These are phyloP conservation scores for Sporothrix humicola DNA, from an alignment of 2,329 filamentous ascomycete species.

Conservation along the genomic window DNA sequence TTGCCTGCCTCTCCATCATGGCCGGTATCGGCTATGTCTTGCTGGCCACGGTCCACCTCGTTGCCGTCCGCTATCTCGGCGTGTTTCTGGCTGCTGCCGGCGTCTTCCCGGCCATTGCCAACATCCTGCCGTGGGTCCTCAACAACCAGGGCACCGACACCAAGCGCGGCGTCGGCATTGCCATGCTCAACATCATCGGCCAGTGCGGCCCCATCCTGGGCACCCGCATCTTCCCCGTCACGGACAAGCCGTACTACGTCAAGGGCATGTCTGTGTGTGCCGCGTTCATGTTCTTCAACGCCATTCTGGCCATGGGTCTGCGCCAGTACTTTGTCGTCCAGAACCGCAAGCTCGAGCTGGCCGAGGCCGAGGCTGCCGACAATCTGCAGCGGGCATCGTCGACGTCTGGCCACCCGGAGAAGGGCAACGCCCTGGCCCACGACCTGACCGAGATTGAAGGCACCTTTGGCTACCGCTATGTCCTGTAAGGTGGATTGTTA, in stretches of 20 bases:
- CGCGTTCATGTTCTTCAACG: slow-evolving; percentile 52
- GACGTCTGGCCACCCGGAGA: slow-evolving; percentile 21
- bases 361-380: slow-evolving; percentile 40
- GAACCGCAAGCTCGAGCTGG: slow-evolving; percentile 45
- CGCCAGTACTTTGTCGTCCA: slow-evolving; percentile 45
- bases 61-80: slow-evolving; percentile 53
- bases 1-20: slow-evolving; percentile 61
- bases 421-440: not conserved
- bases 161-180: slow-evolving; percentile 66
- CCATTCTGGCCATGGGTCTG: slow-evolving; percentile 45
- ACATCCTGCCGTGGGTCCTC: slow-evolving; percentile 72
- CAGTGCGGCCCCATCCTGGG: slow-evolving; percentile 68
- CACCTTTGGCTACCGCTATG: slow-evolving; percentile 37
- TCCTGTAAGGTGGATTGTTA: slow-evolving; percentile 32
- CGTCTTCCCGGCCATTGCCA: slow-evolving; percentile 68
- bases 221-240: slow-evolving; percentile 64
- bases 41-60: slow-evolving; percentile 59
- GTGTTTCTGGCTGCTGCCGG: slow-evolving; percentile 54
- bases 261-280: slow-evolving; percentile 50
- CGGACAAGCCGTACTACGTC: slow-evolving; percentile 47
- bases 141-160: slow-evolving; percentile 74
- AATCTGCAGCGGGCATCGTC: not conserved
- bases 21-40: slow-evolving; percentile 69
- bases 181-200: slow-evolving; percentile 65
- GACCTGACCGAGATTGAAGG: slow-evolving; percentile 36